phyloP scores from a whole-genome alignment of 768 basidiomycete genomes.

The Porphyrellus cyaneotinctus region DNA sequence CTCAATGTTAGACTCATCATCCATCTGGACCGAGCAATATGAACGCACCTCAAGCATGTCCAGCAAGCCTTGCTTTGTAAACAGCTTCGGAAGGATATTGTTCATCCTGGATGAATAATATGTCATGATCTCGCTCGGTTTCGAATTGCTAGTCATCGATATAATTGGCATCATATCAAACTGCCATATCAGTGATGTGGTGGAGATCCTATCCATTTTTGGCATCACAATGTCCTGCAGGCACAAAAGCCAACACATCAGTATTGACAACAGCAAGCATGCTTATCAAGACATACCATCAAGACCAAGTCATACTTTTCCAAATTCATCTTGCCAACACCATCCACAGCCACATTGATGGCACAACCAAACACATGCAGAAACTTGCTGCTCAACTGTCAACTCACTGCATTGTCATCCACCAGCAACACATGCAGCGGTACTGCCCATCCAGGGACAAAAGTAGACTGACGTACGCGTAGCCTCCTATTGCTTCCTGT shows the following conservation, averaged over 20 bases:
- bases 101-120: conserved; percentile 82
- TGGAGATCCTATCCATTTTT: conserved; percentile 81
- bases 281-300: conserved; percentile 59
- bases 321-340: conserved; percentile 90
- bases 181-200: conserved; percentile 89
- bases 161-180: conserved; percentile 98
- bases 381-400: conserved; percentile 87
- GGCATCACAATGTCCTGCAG: conserved; percentile 92
- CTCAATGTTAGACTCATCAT: neutral
- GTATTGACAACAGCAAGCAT: neutral
- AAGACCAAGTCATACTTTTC: conserved; percentile 94
- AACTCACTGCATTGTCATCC: conserved; percentile 91
- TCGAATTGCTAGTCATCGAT: conserved; percentile 95
- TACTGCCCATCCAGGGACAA: conserved; percentile 87
- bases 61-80: conserved; percentile 88
- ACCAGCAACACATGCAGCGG: conserved; percentile 89
- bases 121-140: conserved; percentile 86
- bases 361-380: conserved; percentile 93
- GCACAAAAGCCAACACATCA: neutral
- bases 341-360: conserved; percentile 92
- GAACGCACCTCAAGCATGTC: conserved; percentile 81
- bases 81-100: conserved; percentile 94
- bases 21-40: neutral
- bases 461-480: conserved; percentile 70
- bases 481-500: conserved; percentile 39